Evolutionary conservation across 352 stramenopile genomes (phyloP), one percentile per base, ranked within the genome.

Genomic region (Pythium apleroticum): DNA sequence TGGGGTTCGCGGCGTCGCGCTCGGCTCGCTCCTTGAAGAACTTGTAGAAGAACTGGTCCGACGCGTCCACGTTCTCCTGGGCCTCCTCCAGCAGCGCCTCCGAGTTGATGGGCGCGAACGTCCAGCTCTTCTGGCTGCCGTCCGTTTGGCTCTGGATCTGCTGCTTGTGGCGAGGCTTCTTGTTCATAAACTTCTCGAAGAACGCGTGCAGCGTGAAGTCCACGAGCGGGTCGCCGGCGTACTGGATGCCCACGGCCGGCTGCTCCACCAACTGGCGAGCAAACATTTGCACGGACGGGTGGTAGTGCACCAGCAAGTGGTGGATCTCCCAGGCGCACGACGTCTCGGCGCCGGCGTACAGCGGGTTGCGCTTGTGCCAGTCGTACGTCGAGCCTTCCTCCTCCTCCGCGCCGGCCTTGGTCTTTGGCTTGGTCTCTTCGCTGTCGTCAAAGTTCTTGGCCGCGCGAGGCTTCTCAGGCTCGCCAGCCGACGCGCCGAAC

Each of bases 171-270:
- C 79, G 78, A 6, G 97, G 97, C 72, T 99, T 99, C 64, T 98
- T 97, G 81, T 98, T 99, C 28, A 98, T 96, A 78, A 99, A 99
- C 72, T 98, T 98, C 69, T 99, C 96, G 43, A 99, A 95, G 74
- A 99, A 99, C 4, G 93, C 81, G 45, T 91, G 86, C 64, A 99
- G 81, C n/a, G 87, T 93, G 66, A 99, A 99, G 74, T 99, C 97
- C 63, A 96, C 88, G 9, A 99, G 78, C 56, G 97, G 98, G 76
- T 99, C 97, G 37, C 97, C 96, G 25, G 72, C 74, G 81, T 99
- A 99, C 43, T 89, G 65, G 69, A 99, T 97, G 11, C 81, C 71
- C 2, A 66, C 73, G 11, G 72, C 66, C 11, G 71, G 72, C 65
- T 76, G 74, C 25, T 74, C 68, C 8, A 96, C 35, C 20, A 98